phyloP scores from a whole-genome alignment of 2,329 filamentous ascomycete genomes.

The Aspergillus sclerotialis region DNA sequence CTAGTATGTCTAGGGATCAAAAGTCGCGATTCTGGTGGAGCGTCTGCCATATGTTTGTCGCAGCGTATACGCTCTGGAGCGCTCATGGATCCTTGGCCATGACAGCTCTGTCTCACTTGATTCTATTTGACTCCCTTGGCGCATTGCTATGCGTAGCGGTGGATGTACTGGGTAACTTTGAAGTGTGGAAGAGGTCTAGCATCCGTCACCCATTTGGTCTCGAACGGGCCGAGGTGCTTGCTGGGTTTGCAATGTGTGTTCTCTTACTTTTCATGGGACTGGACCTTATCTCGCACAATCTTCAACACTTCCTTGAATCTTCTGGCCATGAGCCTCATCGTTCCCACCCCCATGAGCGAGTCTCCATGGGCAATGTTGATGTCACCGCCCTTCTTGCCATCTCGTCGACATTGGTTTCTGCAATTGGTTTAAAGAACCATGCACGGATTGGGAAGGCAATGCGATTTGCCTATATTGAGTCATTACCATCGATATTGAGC shows the following conservation, averaged over 20 bases:
- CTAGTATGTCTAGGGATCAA: conserved; percentile 84
- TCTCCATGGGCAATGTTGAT: conserved; percentile 72
- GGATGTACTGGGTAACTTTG: conserved; percentile 91
- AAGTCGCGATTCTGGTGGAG: conserved; percentile 81
- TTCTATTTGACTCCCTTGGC: conserved; percentile 91
- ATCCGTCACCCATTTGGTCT: conserved; percentile 90
- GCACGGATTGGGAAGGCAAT: conserved; percentile 86
- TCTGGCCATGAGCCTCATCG: conserved; percentile 69
- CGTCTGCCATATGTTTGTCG: conserved; percentile 75
- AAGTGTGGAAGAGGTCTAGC: conserved; percentile 90
- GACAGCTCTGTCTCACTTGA: conserved; percentile 84
- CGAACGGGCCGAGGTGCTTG: conserved; percentile 85
- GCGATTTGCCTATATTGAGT: conserved; percentile 74
- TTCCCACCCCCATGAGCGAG: conserved; percentile 57
- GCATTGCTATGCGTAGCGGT: conserved; percentile 87
- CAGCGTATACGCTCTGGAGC: conserved; percentile 76
- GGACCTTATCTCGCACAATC: conserved; percentile 86
- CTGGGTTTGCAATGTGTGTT: conserved; percentile 92
- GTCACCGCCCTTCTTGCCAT: conserved; percentile 76
- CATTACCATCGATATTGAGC: conserved; percentile 76
- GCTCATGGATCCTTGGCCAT: conserved; percentile 81
- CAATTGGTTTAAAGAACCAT: conserved; percentile 82
- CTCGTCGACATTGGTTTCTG: conserved; percentile 73
- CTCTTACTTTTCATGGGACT: conserved; percentile 96
- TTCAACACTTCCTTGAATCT: conserved; percentile 85